Evolutionary conservation across 1,284 basidiomycete genomes (phyloP).

Genomic region (Pterula multifida): DNA sequence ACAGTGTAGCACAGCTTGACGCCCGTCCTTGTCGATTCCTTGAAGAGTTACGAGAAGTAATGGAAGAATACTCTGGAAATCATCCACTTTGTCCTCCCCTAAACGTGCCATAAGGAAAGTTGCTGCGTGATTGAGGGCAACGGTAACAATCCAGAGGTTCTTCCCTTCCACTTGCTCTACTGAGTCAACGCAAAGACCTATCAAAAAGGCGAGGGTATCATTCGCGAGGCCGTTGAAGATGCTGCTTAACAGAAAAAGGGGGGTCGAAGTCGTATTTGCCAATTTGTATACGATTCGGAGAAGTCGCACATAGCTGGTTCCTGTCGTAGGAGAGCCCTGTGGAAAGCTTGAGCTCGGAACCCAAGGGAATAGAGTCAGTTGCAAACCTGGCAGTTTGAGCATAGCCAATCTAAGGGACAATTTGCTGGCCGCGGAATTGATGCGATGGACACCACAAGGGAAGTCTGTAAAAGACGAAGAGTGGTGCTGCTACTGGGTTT

Average conservation of each 20-base stretch:
- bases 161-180: slow-evolving; percentile 11
- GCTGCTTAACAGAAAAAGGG: slow-evolving; percentile 43
- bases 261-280: slow-evolving; percentile 38
- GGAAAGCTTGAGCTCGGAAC: slow-evolving; percentile 11
- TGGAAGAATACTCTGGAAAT: slow-evolving; percentile 86
- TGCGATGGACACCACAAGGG: slow-evolving; percentile 36
- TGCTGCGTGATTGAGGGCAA: slow-evolving; percentile 50
- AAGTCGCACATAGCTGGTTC: slow-evolving; percentile 37
- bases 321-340: slow-evolving; percentile 14
- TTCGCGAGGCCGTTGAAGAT: slow-evolving; percentile 64
- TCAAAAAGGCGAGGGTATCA: slow-evolving; percentile 73
- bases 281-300: slow-evolving; percentile 52
- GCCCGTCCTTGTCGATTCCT: slow-evolving; percentile 38
- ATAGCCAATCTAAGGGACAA: slow-evolving; percentile 28
- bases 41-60: slow-evolving; percentile 60
- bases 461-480: slow-evolving; percentile 39
- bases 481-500: slow-evolving; percentile 53
- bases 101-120: slow-evolving; percentile 72
- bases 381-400: slow-evolving; percentile 25
- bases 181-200: slow-evolving; percentile 46
- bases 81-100: slow-evolving; percentile 35
- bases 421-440: slow-evolving; percentile 32
- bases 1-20: slow-evolving; percentile 55
- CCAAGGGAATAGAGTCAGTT: slow-evolving; percentile 6
- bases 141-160: slow-evolving; percentile 20